Evolutionary conservation across 225 moss, liverwort and hornwort species (phyloP), one percentile per base, ranked within the genome.

Genomic region (Anthoceros angustus): DNA sequence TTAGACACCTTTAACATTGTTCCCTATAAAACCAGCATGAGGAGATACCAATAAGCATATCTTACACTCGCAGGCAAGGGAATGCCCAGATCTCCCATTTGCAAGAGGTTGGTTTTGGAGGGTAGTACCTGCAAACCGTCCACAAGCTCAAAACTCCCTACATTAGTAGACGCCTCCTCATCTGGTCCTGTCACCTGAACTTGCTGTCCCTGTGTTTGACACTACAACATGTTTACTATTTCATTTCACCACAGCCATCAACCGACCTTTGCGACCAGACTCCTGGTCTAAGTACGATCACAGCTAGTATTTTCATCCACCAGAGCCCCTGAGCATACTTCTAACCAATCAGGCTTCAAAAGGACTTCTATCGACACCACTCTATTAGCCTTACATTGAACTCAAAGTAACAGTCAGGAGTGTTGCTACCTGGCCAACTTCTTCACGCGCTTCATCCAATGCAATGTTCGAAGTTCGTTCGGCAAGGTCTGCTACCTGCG

Each of bases 131-230:
- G 87, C 77, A 78, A 84, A 74, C 92, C 98, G 83, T 98, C 91
- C 81, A 98, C 92, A 84, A 92, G 89, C 86, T 92, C 87, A 84
- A 98, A 98, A 63, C 66, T 84, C 75, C 92, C 98, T 68, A 98
- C 83, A 86, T 84, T 84, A 68, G 98, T 92, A 73, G 86, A 75
- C 72, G 98, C 86, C 80, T 86, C 75, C 63, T 86, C 91, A 40
- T 91, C 86, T 63, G 76, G 74, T 66, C 68, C 72, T 68, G 68
- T 79, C 55, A 69, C 68, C 49, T 66, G 73, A 69, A 71, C 74
- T 45, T 39, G 63, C 39, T 79, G 78, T 24, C 65, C 64, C 83
- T 76, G 80, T 73, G 72, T 32, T 32, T 32, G 32, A 32, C 32
- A 32, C 32, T 32, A 32, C 1, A 32, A 32, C 32, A 32, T 4